Evolutionary conservation across 78 protist genomes (phyloP).

Genomic region (Pigoraptor vietnamica): DNA sequence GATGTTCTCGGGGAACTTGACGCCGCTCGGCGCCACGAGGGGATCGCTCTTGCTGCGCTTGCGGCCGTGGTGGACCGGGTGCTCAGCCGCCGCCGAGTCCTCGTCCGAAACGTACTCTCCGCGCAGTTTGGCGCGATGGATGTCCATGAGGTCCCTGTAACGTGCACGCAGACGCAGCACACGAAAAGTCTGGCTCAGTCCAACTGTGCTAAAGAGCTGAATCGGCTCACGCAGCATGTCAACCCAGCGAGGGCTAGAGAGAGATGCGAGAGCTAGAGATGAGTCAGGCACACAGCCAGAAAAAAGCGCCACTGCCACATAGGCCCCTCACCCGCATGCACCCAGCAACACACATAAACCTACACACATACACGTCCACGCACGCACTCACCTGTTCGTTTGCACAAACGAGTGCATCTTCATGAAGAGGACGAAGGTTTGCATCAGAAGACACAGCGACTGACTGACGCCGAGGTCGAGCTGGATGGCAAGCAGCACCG

Average conservation of each 20-base stretch:
- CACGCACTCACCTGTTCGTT: background rate
- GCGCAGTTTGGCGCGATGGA: background rate
- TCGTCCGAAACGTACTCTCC: background rate
- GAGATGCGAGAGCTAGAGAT: no score
- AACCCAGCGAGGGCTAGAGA: no score
- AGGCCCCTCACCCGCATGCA: no score
- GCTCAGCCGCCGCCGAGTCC: background rate
- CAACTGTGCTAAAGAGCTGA: no score
- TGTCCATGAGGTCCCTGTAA: background rate
- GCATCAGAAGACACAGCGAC: background rate
- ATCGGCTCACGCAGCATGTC: no score
- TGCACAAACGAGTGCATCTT: background rate
- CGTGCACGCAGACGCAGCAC: no score
- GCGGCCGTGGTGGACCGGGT: background rate
- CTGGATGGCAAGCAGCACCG: background rate
- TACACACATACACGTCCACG: background rate
- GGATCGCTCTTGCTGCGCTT: background rate
- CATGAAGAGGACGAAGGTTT: background rate
- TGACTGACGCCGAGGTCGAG: background rate
- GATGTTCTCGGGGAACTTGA: slow-evolving; percentile 31
- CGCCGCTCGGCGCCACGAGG: background rate
- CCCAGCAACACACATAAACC: background rate
- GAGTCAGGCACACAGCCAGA: no score
- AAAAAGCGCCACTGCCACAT: no score
- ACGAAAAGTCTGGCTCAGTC: no score